Conservation (phyloP, 306 rosid species). For the Clitoria ternatea region DNA sequence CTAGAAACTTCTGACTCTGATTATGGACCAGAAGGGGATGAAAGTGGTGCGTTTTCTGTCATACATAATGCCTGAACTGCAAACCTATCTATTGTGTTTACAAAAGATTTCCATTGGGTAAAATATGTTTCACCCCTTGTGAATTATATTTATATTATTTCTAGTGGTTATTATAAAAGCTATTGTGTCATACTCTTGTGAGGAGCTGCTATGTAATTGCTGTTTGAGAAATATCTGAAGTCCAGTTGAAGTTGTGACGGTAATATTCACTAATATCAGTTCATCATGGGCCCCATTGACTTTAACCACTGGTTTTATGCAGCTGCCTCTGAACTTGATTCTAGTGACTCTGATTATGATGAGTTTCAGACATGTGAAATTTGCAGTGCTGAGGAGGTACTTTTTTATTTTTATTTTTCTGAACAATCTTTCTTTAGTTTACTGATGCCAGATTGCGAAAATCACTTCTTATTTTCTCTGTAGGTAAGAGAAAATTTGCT, state of each 20-base stretch:
- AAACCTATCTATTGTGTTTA: too few species aligned
- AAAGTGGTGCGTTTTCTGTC: constrained; percentile 25
- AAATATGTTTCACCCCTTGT: not conserved
- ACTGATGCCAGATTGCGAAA: constrained; percentile 14
- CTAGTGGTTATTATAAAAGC: not conserved
- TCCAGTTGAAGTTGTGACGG: not conserved
- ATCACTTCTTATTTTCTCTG: constrained; percentile 20
- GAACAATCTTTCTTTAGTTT: too few species aligned
- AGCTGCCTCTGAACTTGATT: constrained; percentile 87
- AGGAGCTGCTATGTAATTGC: not conserved
- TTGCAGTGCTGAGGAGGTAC: constrained; percentile 84
- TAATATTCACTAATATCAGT: constrained; percentile 7
- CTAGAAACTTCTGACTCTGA: constrained; percentile 25
- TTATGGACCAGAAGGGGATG: constrained; percentile 27
- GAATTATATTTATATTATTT: not conserved
- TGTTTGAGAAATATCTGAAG: constrained; percentile 1
- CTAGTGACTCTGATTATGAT: constrained; percentile 90
- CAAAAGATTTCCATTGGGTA: too few species aligned
- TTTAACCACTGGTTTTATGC: constrained; percentile 47
- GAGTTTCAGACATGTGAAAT: constrained; percentile 96
- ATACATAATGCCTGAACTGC: not conserved
- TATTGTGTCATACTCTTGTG: too few species aligned
- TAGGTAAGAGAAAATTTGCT: constrained; percentile 84
- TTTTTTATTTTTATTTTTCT: too few species aligned
- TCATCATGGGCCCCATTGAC: too few species aligned